Evolutionary conservation across 1,284 basidiomycete species (phyloP).

Genomic region (Lignosus rhinocerotis): DNA sequence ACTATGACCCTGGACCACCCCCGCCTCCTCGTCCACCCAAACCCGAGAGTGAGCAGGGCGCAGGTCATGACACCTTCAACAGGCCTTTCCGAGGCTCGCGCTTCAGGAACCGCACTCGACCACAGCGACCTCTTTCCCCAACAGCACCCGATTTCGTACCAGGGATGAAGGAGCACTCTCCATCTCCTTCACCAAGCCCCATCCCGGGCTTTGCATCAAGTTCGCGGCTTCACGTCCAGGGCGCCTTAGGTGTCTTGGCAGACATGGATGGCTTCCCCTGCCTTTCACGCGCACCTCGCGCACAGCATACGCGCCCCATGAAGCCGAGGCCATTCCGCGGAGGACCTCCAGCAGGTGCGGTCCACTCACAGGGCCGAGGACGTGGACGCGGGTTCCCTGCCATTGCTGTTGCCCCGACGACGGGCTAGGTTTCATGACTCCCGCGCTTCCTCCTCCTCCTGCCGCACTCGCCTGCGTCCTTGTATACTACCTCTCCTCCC

Average conservation of each 20-base stretch:
- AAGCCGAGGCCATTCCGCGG: slow-evolving; percentile 7
- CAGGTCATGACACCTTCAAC: neutral
- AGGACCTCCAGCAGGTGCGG: neutral
- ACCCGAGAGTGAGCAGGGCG: slow-evolving; percentile 1
- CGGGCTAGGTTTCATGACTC: too few species aligned
- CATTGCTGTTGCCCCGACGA: neutral
- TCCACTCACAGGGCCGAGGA: slow-evolving; percentile 7
- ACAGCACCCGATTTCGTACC: slow-evolving; percentile 19
- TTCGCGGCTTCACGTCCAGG: neutral
- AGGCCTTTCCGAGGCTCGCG: slow-evolving; percentile 5
- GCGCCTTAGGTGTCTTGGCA: neutral
- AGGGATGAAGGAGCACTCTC: slow-evolving; percentile 14
- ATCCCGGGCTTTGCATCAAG: neutral
- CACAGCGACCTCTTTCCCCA: slow-evolving; percentile 16
- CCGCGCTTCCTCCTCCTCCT: too few species aligned
- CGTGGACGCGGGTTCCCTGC: slow-evolving; percentile 5
- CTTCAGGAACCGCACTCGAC: slow-evolving; percentile 8
- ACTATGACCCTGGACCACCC: slow-evolving; percentile 68
- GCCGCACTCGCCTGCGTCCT: too few species aligned
- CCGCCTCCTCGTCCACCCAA: slow-evolving; percentile 41
- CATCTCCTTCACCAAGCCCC: slow-evolving; percentile 16
- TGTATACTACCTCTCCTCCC: neutral
- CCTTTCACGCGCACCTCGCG: slow-evolving; percentile 4
- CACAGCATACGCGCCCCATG: neutral
- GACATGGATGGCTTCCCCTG: slow-evolving; percentile 19